Base-by-base conservation (phyloP, 495 filamentous ascomycete species). In the Hyaloscypha finlandica region DNA sequence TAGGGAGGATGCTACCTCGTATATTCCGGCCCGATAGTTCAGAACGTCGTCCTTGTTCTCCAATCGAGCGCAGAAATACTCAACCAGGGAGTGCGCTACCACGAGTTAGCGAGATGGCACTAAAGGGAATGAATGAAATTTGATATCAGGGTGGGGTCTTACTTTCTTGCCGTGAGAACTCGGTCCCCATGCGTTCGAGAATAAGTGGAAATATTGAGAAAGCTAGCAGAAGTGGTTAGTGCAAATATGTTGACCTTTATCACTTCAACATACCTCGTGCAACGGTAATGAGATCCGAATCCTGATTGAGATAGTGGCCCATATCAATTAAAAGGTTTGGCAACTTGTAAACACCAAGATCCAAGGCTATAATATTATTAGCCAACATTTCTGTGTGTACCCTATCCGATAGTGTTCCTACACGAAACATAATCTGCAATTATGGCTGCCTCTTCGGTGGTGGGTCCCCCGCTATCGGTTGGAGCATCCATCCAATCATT, bases 401-500 rank as follows among this genome's bases (percentile, higher is more conserved):
- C 56, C 9, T 32, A 8, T 37, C 32, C 25, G 35, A 31, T 33
- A 37, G 11, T 30, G 11, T 16, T 11, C 60, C 33, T 71, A 71
- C 69, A 48, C 16, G 42, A 37, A 22, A 55, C 56, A 25, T 68
- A 33, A 8, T 71, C 66, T 14, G 22, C 20, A 9, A 68, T 35
- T 63, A 71, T 54, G 1, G 29, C 59, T 22, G 48, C 12, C 45
- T 66, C 55, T 54, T 59, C 29, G 9, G 19, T 19, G 8, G 53
- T 30, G 20, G 19, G 57, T 12, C n/a, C 62, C 20, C 55, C 51
- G 4, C 58, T 58, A 1, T 20, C n/a, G 5, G 29, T 16, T 19
- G 48, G 29, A 42, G 58, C 42, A n/a, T 62, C 58, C 57, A 71
- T 66, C 69, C 69, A 71, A n/a, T 68, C 62, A 37, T 59, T 9